Percentiles rank a stretch among this genome's conserved stretches.
Conservation (phyloP, 2,329 filamentous ascomycete species). For the Triangularia setosa region DNA sequence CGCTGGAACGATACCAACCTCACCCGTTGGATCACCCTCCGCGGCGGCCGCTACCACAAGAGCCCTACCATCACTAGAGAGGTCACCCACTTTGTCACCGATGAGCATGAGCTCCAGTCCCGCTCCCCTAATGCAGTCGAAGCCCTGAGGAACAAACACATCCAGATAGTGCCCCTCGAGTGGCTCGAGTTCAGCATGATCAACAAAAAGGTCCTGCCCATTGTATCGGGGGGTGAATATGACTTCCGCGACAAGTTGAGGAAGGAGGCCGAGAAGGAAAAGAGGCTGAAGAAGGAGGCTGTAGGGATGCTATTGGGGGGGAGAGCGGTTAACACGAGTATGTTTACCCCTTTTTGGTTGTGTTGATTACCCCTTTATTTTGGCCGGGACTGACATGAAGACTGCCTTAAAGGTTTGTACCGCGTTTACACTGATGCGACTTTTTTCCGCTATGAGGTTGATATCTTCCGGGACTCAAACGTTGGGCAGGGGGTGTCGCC, state of each 20-base stretch:
- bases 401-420: slow-evolving; percentile 14
- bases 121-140: slow-evolving; percentile 29
- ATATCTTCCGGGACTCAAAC: slow-evolving; percentile 49
- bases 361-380: not conserved
- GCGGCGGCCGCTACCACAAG: slow-evolving; percentile 55
- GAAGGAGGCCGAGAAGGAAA: slow-evolving; percentile 38
- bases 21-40: slow-evolving; percentile 59
- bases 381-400: not conserved
- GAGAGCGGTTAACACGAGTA: slow-evolving; percentile 48
- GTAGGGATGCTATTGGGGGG: slow-evolving; percentile 34
- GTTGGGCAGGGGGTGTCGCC: not conserved
- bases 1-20: slow-evolving; percentile 52
- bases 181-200: slow-evolving; percentile 50
- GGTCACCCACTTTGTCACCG: slow-evolving; percentile 72
- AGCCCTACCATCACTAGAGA: slow-evolving; percentile 43
- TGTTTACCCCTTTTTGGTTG: slow-evolving; percentile 21
- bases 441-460: slow-evolving; percentile 41
- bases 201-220: slow-evolving; percentile 26
- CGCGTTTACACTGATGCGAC: slow-evolving; percentile 16
- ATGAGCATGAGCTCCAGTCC: slow-evolving; percentile 56
- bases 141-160: slow-evolving; percentile 33
- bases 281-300: slow-evolving; percentile 31
- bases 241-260: slow-evolving; percentile 25
- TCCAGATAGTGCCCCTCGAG: slow-evolving; percentile 45
- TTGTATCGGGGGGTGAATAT: slow-evolving; percentile 36